Evolutionary conservation across 192 early-diverging fungal genomes (phyloP).

Genomic region (Chytriomyces sp.): DNA sequence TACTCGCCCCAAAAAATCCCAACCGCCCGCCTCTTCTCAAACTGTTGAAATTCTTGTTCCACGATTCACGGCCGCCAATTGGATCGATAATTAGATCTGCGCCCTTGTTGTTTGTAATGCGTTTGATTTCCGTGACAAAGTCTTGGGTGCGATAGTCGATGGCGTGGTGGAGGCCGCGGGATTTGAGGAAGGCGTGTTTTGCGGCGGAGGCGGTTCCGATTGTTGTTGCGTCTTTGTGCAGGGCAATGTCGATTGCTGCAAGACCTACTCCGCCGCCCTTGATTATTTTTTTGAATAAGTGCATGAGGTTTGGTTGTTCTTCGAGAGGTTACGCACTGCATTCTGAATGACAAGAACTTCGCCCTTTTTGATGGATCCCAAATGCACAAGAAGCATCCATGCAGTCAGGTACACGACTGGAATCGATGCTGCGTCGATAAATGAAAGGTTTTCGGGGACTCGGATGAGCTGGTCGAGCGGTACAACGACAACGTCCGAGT

Average conservation of each 20-base stretch:
- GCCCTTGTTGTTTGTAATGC: conserved; percentile 71
- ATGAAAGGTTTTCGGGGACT: conserved; percentile 68
- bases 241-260: conserved; percentile 83
- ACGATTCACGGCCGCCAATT: conserved; percentile 58
- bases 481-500: conserved; percentile 34
- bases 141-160: conserved; percentile 79
- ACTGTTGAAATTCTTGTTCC: conserved; percentile 37
- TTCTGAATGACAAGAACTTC: conserved; percentile 43
- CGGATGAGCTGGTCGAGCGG: conserved; percentile 43
- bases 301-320: no score
- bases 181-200: conserved; percentile 69
- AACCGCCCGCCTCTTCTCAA: conserved; percentile 35
- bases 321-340: conserved; percentile 23
- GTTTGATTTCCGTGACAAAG: conserved; percentile 67
- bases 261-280: conserved; percentile 71
- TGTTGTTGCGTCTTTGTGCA: conserved; percentile 57
- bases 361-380: conserved; percentile 30
- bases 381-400: conserved; percentile 61
- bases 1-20: conserved; percentile 44
- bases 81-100: conserved; percentile 83
- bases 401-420: conserved; percentile 86
- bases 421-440: conserved; percentile 80
- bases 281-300: no score
- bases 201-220: conserved; percentile 76
- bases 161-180: conserved; percentile 70